These are phyloP conservation scores for Aquilaria agallochum DNA, from an alignment of 441 rosid genomes.

Conservation along the genomic window DNA sequence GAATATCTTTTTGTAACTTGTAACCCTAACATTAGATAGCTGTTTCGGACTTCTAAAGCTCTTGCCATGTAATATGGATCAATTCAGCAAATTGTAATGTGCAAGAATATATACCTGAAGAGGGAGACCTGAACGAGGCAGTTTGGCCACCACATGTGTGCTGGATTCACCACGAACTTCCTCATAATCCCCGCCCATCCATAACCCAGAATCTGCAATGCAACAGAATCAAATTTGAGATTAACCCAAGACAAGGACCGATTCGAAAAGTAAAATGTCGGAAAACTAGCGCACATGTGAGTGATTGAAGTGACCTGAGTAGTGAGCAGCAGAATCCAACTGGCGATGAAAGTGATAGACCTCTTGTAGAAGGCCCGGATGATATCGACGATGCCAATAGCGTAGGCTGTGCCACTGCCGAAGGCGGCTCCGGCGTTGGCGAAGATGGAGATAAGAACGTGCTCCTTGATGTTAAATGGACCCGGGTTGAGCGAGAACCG, in stretches of 20 bases:
- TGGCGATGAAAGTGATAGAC: constrained; percentile 44
- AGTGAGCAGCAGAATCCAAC: constrained; percentile 66
- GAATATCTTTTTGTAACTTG: not conserved
- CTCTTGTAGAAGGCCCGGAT: constrained; percentile 60
- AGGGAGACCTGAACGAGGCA: constrained; percentile 62
- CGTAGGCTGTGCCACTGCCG: constrained; percentile 64
- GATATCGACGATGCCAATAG: constrained; percentile 54
- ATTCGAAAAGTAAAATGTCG: not conserved
- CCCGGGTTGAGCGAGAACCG: constrained; percentile 68
- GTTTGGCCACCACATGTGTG: constrained; percentile 67
- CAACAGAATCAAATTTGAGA: not conserved
- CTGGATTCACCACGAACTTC: constrained; percentile 56
- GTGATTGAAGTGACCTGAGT: constrained; percentile 46
- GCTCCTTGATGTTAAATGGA: constrained; percentile 76
- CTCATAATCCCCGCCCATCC: constrained; percentile 72
- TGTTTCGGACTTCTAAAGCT: not conserved
- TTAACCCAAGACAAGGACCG: not conserved
- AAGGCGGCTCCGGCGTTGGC: constrained; percentile 68
- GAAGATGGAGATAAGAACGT: constrained; percentile 69
- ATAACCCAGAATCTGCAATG: constrained; percentile 48
- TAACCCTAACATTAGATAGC: not conserved
- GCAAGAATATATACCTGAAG: constrained; percentile 30
- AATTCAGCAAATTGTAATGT: too few species aligned
- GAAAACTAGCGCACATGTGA: too few species aligned
- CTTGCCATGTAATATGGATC: too few species aligned